Percentiles rank a stretch among this genome's conserved stretches.
These are phyloP conservation scores for Bombardia bombarda DNA, from an alignment of 495 filamentous ascomycete genomes.

Conservation along the genomic window DNA sequence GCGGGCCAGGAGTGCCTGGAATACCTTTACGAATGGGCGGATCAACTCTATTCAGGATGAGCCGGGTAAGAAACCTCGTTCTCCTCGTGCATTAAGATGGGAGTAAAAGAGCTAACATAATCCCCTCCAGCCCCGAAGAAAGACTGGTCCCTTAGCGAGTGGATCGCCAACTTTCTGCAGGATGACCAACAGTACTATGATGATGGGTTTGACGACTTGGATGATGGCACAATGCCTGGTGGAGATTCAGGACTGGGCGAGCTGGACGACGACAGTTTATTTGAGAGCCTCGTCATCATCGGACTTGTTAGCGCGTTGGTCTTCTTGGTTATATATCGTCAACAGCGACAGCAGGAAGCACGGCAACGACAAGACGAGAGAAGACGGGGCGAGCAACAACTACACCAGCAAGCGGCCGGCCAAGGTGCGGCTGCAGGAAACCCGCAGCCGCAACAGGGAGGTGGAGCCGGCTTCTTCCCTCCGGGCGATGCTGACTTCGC, in stretches of 20 bases:
- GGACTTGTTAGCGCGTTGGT: constrained; percentile 65
- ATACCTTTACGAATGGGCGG: constrained; percentile 78
- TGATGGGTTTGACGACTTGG: constrained; percentile 48
- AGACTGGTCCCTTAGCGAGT: constrained; percentile 69
- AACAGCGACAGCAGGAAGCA: constrained; percentile 58
- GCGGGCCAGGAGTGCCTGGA: constrained; percentile 81
- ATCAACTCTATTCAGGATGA: constrained; percentile 88
- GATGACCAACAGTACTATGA: constrained; percentile 63
- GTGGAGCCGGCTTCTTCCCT: constrained; percentile 58
- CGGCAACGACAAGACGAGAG: constrained; percentile 30
- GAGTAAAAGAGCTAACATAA: constrained; percentile 9
- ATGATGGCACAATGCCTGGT: constrained; percentile 49
- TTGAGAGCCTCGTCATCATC: constrained; percentile 82
- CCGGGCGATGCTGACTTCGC: constrained; percentile 64
- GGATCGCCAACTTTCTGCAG: constrained; percentile 74
- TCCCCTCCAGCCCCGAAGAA: constrained; percentile 48
- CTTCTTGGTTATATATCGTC: constrained; percentile 74
- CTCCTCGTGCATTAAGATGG: too few species aligned
- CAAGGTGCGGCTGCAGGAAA: constrained; percentile 6
- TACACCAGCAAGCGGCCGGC: constrained; percentile 8
- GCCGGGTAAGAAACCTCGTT: constrained; percentile 70
- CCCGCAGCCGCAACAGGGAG: constrained; percentile 6
- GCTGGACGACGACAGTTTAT: constrained; percentile 61
- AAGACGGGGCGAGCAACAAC: constrained; percentile 22
- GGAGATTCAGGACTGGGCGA: constrained; percentile 48